Percentiles rank a stretch among this genome's conserved stretches.
These are phyloP conservation scores for Neoarthrinium moseri DNA, from an alignment of 2,329 filamentous ascomycete genomes.

Conservation along the genomic window DNA sequence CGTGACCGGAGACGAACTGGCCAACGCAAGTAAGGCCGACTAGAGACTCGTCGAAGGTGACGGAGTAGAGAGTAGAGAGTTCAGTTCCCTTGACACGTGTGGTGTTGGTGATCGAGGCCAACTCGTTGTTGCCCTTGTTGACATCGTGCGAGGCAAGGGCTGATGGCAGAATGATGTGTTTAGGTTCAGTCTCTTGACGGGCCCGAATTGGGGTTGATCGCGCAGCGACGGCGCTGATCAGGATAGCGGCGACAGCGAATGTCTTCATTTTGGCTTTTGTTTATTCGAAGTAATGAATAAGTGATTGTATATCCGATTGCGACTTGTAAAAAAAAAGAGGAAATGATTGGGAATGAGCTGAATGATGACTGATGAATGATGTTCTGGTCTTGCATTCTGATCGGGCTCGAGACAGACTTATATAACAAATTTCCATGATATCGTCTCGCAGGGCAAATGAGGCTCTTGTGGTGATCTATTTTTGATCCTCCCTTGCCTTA, in stretches of 20 bases:
- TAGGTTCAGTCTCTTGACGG: background rate
- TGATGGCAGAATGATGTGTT: background rate
- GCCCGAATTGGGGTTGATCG: background rate
- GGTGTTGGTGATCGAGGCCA: background rate
- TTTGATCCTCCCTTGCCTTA: too few species aligned
- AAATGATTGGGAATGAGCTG: too few species aligned
- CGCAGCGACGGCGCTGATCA: slow-evolving; percentile 1
- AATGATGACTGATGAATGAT: too few species aligned
- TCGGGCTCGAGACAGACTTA: too few species aligned
- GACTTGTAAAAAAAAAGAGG: too few species aligned
- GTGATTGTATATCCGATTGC: too few species aligned
- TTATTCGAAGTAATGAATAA: too few species aligned
- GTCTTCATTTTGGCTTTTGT: slow-evolving; percentile 3
- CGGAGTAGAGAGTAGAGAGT: background rate
- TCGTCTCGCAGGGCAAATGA: too few species aligned
- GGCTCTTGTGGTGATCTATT: too few species aligned
- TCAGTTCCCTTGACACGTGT: background rate
- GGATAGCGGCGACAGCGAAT: slow-evolving; percentile 1
- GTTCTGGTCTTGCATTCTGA: too few species aligned
- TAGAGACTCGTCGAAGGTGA: background rate
- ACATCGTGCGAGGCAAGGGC: slow-evolving; percentile 3
- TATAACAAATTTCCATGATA: too few species aligned
- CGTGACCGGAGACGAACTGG: background rate
- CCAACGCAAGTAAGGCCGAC: background rate
- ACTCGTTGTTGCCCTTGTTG: background rate